A percentile compares a stretch with the other conserved stretches of the same genome.
Conservation (phyloP, 108 stramenopile genomes). For the Nannochloropsis granulata region DNA sequence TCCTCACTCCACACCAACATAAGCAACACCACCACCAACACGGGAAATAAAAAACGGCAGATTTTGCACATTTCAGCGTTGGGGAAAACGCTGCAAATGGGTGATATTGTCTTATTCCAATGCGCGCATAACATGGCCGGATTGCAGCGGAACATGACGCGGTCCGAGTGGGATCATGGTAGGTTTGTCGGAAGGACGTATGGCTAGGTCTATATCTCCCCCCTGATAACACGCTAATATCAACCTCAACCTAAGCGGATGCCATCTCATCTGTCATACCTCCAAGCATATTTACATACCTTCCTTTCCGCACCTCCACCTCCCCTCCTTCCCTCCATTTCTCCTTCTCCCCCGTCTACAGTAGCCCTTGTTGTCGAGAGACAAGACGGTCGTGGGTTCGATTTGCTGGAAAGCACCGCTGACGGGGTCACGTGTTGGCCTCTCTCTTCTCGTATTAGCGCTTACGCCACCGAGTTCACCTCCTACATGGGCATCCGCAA, state of each 20-base stretch:
- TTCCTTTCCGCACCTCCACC: too few relatives aligned
- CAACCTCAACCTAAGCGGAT: too few relatives aligned
- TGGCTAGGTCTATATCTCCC: too few relatives aligned
- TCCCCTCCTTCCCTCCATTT: too few relatives aligned
- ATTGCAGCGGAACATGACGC: background rate
- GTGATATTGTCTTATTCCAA: background rate
- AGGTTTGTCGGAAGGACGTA: background rate
- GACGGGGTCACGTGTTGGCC: background rate
- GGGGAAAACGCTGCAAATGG: background rate
- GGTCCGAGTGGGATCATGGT: background rate
- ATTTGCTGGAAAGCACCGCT: background rate
- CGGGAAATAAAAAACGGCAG: background rate
- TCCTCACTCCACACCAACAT: background rate
- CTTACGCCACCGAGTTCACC: background rate
- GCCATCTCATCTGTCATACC: too few relatives aligned
- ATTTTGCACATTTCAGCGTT: background rate
- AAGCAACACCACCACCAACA: too few relatives aligned
- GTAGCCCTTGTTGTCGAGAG: background rate
- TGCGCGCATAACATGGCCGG: background rate
- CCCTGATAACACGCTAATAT: too few relatives aligned
- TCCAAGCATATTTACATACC: too few relatives aligned
- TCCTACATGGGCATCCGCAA: background rate
- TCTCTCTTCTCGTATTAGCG: background rate
- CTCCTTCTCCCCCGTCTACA: background rate
- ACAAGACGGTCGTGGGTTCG: background rate